Conservation (phyloP, 108 stramenopile species). For the Discostella stelligeroides region DNA sequence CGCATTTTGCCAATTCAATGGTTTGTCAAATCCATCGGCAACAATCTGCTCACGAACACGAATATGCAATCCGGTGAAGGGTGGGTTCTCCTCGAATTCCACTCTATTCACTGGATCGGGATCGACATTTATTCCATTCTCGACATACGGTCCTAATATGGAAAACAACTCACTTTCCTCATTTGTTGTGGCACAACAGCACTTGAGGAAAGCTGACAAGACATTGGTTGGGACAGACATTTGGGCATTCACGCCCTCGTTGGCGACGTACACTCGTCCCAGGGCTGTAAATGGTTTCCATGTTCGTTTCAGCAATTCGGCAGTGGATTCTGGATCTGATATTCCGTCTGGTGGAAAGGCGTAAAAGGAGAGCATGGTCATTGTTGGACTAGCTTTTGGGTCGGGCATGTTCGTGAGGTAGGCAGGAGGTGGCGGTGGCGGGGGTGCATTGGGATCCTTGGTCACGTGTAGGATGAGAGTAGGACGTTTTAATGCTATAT, state of each 20-base stretch:
- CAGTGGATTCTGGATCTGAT: slow-evolving; percentile 73
- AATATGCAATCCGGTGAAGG: slow-evolving; percentile 90
- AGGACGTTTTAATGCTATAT: slow-evolving; percentile 62
- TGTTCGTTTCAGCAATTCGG: slow-evolving; percentile 48
- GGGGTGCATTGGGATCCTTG: slow-evolving; percentile 85
- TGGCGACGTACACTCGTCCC: slow-evolving; percentile 93
- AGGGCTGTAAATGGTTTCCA: slow-evolving; percentile 91
- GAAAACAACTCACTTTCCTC: slow-evolving; percentile 23
- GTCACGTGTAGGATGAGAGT: slow-evolving; percentile 72
- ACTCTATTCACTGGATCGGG: slow-evolving; percentile 67
- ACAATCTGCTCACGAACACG: slow-evolving; percentile 90
- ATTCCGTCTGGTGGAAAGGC: slow-evolving; percentile 77
- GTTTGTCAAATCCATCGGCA: slow-evolving; percentile 91
- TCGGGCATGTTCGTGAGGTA: slow-evolving; percentile 76
- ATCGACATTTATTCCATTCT: slow-evolving; percentile 91
- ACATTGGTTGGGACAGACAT: slow-evolving; percentile 94
- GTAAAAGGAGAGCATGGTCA: slow-evolving; percentile 92
- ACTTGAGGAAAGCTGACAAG: slow-evolving; percentile 27
- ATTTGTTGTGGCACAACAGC: slow-evolving; percentile 9
- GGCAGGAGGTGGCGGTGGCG: slow-evolving; percentile 70
- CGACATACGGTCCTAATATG: slow-evolving; percentile 76
- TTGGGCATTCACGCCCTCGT: slow-evolving; percentile 97
- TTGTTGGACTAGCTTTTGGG: slow-evolving; percentile 65
- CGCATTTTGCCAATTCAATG: slow-evolving; percentile 86
- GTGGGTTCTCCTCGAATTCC: slow-evolving; percentile 71